Conservation (phyloP, 768 basidiomycete species). For the Mycena capillaripes region DNA sequence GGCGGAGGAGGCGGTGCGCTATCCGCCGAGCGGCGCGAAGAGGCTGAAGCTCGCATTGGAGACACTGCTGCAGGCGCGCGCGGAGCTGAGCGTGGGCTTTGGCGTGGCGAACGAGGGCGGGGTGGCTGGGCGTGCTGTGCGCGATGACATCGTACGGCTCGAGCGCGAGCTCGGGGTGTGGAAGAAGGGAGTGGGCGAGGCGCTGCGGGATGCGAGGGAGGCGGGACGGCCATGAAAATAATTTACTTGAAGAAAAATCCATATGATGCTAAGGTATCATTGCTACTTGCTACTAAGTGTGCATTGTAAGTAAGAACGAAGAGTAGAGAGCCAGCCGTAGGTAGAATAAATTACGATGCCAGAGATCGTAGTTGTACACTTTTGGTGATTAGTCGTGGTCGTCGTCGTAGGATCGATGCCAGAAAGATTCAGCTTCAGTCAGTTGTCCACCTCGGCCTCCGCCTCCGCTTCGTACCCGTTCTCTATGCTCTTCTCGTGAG, state of each 20-base stretch:
- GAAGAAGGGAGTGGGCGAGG: constrained; percentile 73
- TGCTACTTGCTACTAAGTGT: background rate
- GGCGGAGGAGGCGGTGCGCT: constrained; percentile 45
- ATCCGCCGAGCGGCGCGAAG: constrained; percentile 77
- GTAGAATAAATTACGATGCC: constrained; percentile 11
- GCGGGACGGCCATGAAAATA: background rate
- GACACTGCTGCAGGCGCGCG: constrained; percentile 71
- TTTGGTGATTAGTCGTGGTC: constrained; percentile 13
- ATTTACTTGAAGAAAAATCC: too few relatives aligned
- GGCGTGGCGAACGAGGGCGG: constrained; percentile 80
- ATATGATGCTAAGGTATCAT: too few relatives aligned
- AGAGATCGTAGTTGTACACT: constrained; percentile 19
- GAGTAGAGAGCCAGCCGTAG: background rate
- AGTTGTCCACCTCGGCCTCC: background rate
- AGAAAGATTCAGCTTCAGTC: background rate
- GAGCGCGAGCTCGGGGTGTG: constrained; percentile 84
- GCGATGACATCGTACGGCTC: constrained; percentile 69
- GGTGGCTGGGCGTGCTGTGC: constrained; percentile 72
- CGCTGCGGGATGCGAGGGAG: constrained; percentile 56
- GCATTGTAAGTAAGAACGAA: constrained; percentile 7
- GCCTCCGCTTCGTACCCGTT: constrained; percentile 9
- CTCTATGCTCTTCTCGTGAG: background rate
- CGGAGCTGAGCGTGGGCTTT: constrained; percentile 79
- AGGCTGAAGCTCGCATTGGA: constrained; percentile 76
- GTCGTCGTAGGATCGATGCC: background rate